Evolutionary conservation across 108 stramenopile species (phyloP).

Genomic region (Craspedostauros australis): DNA sequence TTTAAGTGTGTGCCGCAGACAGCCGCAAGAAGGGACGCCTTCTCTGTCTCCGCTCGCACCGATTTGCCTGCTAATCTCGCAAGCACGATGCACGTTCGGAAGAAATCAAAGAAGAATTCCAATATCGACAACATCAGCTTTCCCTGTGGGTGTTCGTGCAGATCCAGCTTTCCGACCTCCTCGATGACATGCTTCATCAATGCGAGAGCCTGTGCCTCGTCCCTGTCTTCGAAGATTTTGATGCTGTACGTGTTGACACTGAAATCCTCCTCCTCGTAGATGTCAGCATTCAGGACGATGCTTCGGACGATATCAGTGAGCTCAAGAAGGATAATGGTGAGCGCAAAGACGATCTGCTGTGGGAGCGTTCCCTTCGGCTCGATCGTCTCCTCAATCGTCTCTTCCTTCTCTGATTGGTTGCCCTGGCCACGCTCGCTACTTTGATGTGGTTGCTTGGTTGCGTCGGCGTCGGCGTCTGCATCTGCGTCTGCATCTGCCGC

Average conservation of each 20-base stretch:
- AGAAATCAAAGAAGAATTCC: constrained; percentile 14
- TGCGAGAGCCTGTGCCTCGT: constrained; percentile 10
- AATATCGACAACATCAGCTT: constrained; percentile 9
- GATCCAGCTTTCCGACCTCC: not conserved
- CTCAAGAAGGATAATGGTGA: constrained; percentile 47
- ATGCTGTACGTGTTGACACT: constrained; percentile 32
- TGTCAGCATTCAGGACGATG: constrained; percentile 81
- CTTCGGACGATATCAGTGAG: constrained; percentile 57
- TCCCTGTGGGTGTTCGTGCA: not conserved
- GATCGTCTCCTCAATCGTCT: not conserved
- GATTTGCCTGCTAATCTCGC: constrained; percentile 13
- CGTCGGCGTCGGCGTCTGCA: not conserved
- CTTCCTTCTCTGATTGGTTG: not conserved
- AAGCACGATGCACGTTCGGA: constrained; percentile 8
- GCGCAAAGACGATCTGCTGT: constrained; percentile 57
- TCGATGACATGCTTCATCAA: not conserved
- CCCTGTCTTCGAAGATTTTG: constrained; percentile 16
- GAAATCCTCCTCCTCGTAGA: constrained; percentile 95
- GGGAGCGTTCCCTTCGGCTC: constrained; percentile 37
- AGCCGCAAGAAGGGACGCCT: no score
- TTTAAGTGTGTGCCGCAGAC: no score
- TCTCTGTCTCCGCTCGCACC: constrained; percentile 12
- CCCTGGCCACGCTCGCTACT: not conserved
- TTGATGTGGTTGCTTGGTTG: not conserved
- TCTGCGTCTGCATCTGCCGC: not conserved